Base-by-base conservation (phyloP, 345 rosid species). In the Raphanus sativus region DNA sequence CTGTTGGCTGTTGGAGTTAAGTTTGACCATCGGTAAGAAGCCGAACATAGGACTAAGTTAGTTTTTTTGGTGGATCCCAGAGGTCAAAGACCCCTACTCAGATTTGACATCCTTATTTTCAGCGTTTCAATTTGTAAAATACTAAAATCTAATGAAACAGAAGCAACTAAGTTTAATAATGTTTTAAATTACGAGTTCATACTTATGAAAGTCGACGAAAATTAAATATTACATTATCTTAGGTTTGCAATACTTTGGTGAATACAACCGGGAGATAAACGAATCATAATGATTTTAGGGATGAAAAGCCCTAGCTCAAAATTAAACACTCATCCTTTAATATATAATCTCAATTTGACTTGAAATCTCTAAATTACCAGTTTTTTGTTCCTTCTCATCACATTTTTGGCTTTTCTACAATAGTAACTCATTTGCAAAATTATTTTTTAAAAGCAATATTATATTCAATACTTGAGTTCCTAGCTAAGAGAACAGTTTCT, bases 1-100 rank as follows among this genome's bases (percentile, higher is more conserved):
- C 77, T 72, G 77, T 71, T 72, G 81, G 45, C 10, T 67, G 69
- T 25, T 50, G 36, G 8, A 73, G 55, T 69, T 78, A 67, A 48
- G 74, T 60, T 25, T 67, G 65, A 78, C 81, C 81, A 73, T 65
- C 55, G 74, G 77, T 72, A 67, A 60, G 74, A 72, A 61, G 81
- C 68, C 63, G 73, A 78, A 67, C 61, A 9, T 78, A 73, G 74
- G 73, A 60, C 32, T 5, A 63, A 67, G 69, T 72, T 73, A 26
- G 1, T 45, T 73, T 4, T 21, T 78, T 78, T 78, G 32, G 68
- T 67, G 64, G 81, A 78, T 67, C 69, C 81, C 81, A 67, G 56
- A 62, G 81, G 77, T 67, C 58, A 78, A 78, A 66, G 62, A 67
- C 77, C 62, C 42, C 81, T 67, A 73, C 58, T 73, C 64, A 16